Evolutionary conservation across 805 yeast genomes (phyloP), one percentile per base, ranked within the genome.

Genomic region (Kazachstania taianensis): DNA sequence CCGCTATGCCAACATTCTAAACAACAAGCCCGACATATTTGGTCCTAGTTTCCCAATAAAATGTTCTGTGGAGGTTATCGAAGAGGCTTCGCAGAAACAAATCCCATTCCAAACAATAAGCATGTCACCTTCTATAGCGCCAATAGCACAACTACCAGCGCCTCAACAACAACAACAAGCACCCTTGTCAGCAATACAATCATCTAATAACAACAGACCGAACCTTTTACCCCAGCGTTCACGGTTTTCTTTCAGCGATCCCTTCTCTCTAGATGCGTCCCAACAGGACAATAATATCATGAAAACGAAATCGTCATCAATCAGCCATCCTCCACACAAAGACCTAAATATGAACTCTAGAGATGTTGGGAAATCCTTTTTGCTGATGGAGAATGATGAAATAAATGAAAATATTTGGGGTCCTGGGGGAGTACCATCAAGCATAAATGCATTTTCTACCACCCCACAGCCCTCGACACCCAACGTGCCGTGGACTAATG

Each of bases 161-260:
- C n/a, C n/a, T n/a, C n/a, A n/a, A n/a, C n/a, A n/a, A n/a, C n/a
- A n/a, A n/a, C 35, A 29, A 28, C 26, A 27, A 13, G 29, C 20
- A 16, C n/a, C 9, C 14, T 19, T 22, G 28, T 14, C 24, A 24
- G 22, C 28, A 10, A 34, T 29, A 37, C 25, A 17, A 30, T 27
- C 40, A 44, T 23, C 37, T 20, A 25, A 13, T 7, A 25, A 18
- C 13, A 25, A 28, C n/a, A 30, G 40, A n/a, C 34, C 75, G 34
- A 67, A 76, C 13, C 54, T 72, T 32, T 73, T 74, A 25, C 63
- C 66, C 38, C 79, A 74, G 50, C 61, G 82, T 45, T 75, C 82
- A n/a, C 66, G 84, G 45, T 78, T 79, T 48, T 63, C 79, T 26
- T 79, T 79, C 51, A 70, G 78, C 44, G 85, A 78, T 50, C 83